Percentiles rank a stretch among this genome's conserved stretches.
Evolutionary conservation across 768 basidiomycete genomes (phyloP).

Genomic region (Leucogyrophana mollusca): DNA sequence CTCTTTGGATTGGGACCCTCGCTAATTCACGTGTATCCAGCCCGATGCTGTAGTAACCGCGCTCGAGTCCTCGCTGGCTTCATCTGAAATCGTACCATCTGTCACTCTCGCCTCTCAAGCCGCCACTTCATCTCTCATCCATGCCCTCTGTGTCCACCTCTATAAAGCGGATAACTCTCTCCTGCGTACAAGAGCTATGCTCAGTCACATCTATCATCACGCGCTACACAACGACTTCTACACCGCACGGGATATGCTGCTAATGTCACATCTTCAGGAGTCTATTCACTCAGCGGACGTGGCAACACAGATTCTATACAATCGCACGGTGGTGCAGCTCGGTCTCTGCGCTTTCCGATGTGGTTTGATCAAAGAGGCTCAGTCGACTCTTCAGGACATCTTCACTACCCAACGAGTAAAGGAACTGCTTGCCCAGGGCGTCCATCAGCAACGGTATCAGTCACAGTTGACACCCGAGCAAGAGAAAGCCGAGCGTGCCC

Average conservation of each 20-base stretch:
- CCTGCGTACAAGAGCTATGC: slow-evolving; percentile 93
- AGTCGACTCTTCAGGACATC: slow-evolving; percentile 90
- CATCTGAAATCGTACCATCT: slow-evolving; percentile 57
- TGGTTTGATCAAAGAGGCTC: slow-evolving; percentile 92
- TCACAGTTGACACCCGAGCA: slow-evolving; percentile 84
- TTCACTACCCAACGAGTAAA: slow-evolving; percentile 96
- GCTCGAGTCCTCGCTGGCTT: slow-evolving; percentile 69
- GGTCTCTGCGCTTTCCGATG: slow-evolving; percentile 96
- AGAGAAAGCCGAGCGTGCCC: slow-evolving; percentile 93
- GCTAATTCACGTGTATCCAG: slow-evolving; percentile 38
- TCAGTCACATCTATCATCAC: slow-evolving; percentile 96
- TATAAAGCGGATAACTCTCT: slow-evolving; percentile 92
- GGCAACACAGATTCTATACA: slow-evolving; percentile 96
- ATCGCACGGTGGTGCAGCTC: slow-evolving; percentile 95
- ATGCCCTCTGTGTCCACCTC: slow-evolving; percentile 85
- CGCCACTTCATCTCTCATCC: slow-evolving; percentile 75
- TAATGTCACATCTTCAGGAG: slow-evolving; percentile 99
- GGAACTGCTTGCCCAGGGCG: slow-evolving; percentile 94
- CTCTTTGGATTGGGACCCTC: not conserved
- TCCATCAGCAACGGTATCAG: slow-evolving; percentile 90
- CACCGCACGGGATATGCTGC: slow-evolving; percentile 94
- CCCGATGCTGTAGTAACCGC: slow-evolving; percentile 92
- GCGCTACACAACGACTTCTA: slow-evolving; percentile 96
- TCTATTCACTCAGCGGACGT: slow-evolving; percentile 96
- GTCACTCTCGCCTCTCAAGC: slow-evolving; percentile 57